Percentiles rank a stretch among this genome's conserved stretches.
phyloP scores from a whole-genome alignment of 2,329 filamentous ascomycete genomes.

The Trichoderma semiorbis region DNA sequence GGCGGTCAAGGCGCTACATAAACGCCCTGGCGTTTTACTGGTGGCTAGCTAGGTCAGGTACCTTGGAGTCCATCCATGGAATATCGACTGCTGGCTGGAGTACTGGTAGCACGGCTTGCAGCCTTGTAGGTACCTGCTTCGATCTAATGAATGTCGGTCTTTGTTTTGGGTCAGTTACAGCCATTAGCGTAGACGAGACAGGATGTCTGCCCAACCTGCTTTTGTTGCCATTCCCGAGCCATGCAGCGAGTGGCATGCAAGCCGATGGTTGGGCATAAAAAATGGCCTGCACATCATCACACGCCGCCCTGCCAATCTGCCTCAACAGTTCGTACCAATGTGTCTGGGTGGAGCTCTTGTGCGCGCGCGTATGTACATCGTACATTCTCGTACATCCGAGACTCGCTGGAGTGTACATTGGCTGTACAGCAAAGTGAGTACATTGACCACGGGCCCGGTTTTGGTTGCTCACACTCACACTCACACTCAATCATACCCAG shows the following conservation, averaged over 20 bases:
- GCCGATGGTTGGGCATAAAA: conserved; percentile 15
- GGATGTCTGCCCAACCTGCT: conserved; percentile 7
- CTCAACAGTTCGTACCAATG: conserved; percentile 13
- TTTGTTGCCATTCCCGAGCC: conserved; percentile 3
- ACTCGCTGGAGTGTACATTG: neutral
- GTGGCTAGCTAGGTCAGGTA: neutral
- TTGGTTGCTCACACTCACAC: neutral
- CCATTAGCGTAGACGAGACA: neutral
- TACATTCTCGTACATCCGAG: neutral
- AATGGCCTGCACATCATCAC: conserved; percentile 13
- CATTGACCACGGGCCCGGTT: neutral
- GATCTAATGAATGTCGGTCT: conserved; percentile 4
- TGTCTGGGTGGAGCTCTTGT: conserved; percentile 2
- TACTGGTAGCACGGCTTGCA: neutral
- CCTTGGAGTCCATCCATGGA: neutral
- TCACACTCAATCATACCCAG: neutral
- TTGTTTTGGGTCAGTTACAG: neutral
- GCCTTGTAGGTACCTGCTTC: conserved; percentile 7
- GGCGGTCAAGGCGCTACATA: conserved; percentile 7
- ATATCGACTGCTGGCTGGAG: too few relatives aligned
- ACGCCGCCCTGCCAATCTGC: conserved; percentile 3
- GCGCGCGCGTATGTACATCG: conserved; percentile 6
- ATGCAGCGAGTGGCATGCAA: neutral
- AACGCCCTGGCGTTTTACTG: conserved; percentile 8
- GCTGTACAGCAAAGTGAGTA: neutral